Evolutionary conservation across 257 asterid genomes (phyloP).

Genomic region (Fraxinus quadrangulata): DNA sequence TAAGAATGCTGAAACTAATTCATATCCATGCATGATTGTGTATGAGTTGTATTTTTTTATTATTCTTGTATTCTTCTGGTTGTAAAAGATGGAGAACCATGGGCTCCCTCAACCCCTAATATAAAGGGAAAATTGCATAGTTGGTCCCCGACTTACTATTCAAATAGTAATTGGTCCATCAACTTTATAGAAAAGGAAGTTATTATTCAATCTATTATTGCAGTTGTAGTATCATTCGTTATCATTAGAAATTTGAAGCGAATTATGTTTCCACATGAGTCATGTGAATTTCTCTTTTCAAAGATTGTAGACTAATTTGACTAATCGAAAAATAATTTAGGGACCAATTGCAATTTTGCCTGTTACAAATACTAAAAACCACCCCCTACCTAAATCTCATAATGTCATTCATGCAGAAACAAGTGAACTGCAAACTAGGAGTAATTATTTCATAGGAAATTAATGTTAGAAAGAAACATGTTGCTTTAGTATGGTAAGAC

Average conservation of each 20-base stretch:
- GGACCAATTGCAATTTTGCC: not conserved
- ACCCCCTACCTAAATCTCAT: slow-evolving; percentile 7
- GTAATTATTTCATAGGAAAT: too few relatives aligned
- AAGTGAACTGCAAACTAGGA: slow-evolving; percentile 44
- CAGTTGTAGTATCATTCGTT: too few relatives aligned
- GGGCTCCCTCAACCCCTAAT: not conserved
- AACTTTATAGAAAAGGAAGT: not conserved
- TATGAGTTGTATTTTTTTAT: not conserved
- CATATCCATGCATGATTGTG: not conserved
- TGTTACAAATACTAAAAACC: not conserved
- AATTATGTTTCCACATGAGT: too few relatives aligned
- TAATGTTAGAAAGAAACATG: too few relatives aligned
- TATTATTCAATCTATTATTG: too few relatives aligned
- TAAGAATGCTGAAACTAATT: slow-evolving; percentile 1
- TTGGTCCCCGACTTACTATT: not conserved
- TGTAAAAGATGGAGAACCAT: slow-evolving; percentile 18
- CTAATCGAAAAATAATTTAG: not conserved
- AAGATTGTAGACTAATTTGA: not conserved
- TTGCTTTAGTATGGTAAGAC: too few relatives aligned
- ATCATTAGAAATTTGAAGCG: too few relatives aligned
- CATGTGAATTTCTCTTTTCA: not conserved
- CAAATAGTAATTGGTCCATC: not conserved
- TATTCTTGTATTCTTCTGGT: slow-evolving; percentile 10
- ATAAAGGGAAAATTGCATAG: not conserved
- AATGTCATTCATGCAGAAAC: slow-evolving; percentile 34